These are phyloP conservation scores for Kodamaea alishanica DNA, from an alignment of 1,139 yeast species.

Conservation along the genomic window DNA sequence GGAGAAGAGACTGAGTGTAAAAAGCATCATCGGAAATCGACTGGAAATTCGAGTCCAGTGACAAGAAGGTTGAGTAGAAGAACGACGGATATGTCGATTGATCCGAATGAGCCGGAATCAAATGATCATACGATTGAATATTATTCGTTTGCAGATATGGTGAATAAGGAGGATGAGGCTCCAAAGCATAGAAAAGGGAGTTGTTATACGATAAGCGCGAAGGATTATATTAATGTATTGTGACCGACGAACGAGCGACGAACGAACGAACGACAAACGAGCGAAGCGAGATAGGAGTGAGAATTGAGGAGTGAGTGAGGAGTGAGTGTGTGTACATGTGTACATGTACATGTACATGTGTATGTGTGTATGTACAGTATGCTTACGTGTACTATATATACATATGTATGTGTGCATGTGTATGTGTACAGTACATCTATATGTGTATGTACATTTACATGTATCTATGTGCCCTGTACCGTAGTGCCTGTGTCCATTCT, in stretches of 20 bases:
- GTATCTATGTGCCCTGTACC: too few relatives aligned
- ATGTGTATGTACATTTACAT: too few relatives aligned
- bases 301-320: too few relatives aligned
- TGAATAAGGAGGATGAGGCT: slow-evolving; percentile 17
- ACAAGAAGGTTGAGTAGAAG: slow-evolving; percentile 8
- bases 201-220: slow-evolving; percentile 19
- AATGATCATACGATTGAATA: slow-evolving; percentile 23
- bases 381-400: too few relatives aligned
- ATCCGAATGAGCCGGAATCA: slow-evolving; percentile 4
- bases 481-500: too few relatives aligned
- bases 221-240: slow-evolving; percentile 19
- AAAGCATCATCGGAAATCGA: slow-evolving; percentile 1
- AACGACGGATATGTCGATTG: slow-evolving; percentile 3
- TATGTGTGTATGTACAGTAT: too few relatives aligned
- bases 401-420: too few relatives aligned
- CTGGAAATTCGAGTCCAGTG: slow-evolving; percentile 5
- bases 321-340: too few relatives aligned
- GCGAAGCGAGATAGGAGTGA: too few relatives aligned
- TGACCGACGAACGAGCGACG: background rate
- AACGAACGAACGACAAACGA: too few relatives aligned
- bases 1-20: slow-evolving; percentile 4
- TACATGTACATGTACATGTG: too few relatives aligned
- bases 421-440: too few relatives aligned
- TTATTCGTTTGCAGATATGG: slow-evolving; percentile 34
- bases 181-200: slow-evolving; percentile 14